A percentile compares a stretch with the other conserved stretches of the same genome.
Evolutionary conservation across 2,329 filamentous ascomycete species (phyloP).

Genomic region (Colletotrichum musicola): DNA sequence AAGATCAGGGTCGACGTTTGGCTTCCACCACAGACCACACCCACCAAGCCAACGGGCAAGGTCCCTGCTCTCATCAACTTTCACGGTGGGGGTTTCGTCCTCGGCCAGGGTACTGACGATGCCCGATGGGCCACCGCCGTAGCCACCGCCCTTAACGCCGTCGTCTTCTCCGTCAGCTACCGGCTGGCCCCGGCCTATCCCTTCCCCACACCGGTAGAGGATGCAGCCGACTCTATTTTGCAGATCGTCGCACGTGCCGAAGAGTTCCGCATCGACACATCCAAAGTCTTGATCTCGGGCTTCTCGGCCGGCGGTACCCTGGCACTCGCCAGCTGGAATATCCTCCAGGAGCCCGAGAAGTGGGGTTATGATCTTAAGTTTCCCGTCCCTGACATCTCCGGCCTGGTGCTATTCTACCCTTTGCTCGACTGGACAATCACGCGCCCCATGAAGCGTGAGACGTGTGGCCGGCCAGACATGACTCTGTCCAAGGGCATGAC

Average conservation of each 20-base stretch:
- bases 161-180: conserved; percentile 76
- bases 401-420: conserved; percentile 72
- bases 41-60: conserved; percentile 1
- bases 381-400: conserved; percentile 61
- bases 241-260: conserved; percentile 69
- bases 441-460: conserved; percentile 67
- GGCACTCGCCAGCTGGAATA: conserved; percentile 61
- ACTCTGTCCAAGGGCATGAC: conserved; percentile 70
- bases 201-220: conserved; percentile 74
- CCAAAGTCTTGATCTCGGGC: conserved; percentile 69
- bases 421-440: conserved; percentile 71
- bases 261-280: conserved; percentile 69
- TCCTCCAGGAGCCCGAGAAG: conserved; percentile 58
- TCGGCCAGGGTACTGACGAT: conserved; percentile 74
- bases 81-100: conserved; percentile 76
- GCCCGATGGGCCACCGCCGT: conserved; percentile 70
- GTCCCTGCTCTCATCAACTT: conserved; percentile 66
- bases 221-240: conserved; percentile 73
- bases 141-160: conserved; percentile 63
- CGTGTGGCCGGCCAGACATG: conserved; percentile 66
- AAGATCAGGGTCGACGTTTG: conserved; percentile 63
- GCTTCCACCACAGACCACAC: conserved; percentile 45
- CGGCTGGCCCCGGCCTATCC: conserved; percentile 75
- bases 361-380: conserved; percentile 54
- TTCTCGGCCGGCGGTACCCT: conserved; percentile 74